Percentiles rank a stretch among this genome's conserved stretches.
Evolutionary conservation across 805 yeast species (phyloP).

Genomic region (Starmera caribaea): DNA sequence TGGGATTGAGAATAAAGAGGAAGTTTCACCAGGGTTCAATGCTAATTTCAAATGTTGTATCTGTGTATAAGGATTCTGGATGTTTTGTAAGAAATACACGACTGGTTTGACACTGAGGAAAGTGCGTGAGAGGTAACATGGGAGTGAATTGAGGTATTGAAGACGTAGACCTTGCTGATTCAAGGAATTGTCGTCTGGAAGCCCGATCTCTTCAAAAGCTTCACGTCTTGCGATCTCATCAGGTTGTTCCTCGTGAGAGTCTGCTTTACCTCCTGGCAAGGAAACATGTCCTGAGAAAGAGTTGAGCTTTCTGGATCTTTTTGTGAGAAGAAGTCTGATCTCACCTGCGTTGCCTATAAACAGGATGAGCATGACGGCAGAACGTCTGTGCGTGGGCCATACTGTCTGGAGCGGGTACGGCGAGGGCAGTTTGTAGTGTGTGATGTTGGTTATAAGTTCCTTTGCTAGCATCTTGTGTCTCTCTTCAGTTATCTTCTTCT

Average conservation of each 20-base stretch:
- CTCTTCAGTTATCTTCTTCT: no score
- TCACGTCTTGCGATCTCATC: constrained; percentile 76
- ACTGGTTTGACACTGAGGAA: constrained; percentile 79
- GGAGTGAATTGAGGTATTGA: constrained; percentile 54
- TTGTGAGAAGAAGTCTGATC: constrained; percentile 67
- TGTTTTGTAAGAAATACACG: constrained; percentile 46
- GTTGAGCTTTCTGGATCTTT: constrained; percentile 57
- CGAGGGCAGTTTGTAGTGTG: constrained; percentile 6
- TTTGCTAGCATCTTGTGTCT: constrained; percentile 1
- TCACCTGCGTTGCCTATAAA: constrained; percentile 70
- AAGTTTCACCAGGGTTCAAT: constrained; percentile 70
- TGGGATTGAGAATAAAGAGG: constrained; percentile 64
- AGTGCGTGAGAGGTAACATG: constrained; percentile 76
- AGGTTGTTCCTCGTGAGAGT: constrained; percentile 51
- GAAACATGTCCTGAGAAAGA: constrained; percentile 87
- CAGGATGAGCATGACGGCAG: constrained; percentile 70
- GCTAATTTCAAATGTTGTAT: constrained; percentile 29
- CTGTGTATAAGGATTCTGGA: constrained; percentile 13
- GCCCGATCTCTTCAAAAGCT: constrained; percentile 80
- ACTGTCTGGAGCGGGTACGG: constrained; percentile 28
- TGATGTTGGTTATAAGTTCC: constrained; percentile 12
- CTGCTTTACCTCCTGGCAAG: constrained; percentile 92
- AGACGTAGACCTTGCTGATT: constrained; percentile 41
- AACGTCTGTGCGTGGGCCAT: constrained; percentile 70
- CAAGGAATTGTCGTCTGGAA: constrained; percentile 39